Evolutionary conservation across 352 stramenopile genomes (phyloP).

Genomic region (Globisporangium radiosum): DNA sequence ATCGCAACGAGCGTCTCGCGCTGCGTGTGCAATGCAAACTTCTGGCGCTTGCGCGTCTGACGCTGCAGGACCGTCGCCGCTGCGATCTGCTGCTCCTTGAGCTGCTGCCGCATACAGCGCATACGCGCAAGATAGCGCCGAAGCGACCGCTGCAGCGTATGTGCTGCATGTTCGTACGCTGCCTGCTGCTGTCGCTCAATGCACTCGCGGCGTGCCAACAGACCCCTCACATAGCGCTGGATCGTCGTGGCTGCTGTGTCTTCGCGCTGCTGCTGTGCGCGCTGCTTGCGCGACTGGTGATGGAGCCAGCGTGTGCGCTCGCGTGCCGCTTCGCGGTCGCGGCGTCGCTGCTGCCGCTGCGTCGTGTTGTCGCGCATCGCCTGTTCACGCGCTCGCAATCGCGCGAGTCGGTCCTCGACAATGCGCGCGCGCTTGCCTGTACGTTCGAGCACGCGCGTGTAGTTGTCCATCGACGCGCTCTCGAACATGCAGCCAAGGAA

Average conservation of each 20-base stretch:
- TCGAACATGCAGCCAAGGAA: conserved; percentile 66
- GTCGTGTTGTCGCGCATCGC: conserved; percentile 32
- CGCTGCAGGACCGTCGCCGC: conserved; percentile 44
- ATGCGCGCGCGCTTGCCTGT: conserved; percentile 36
- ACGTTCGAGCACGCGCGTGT: conserved; percentile 51
- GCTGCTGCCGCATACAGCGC: conserved; percentile 7
- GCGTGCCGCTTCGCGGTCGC: conserved; percentile 34
- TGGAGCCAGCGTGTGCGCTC: conserved; percentile 43
- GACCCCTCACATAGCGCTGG: conserved; percentile 34
- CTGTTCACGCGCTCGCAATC: conserved; percentile 38
- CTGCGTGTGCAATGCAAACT: conserved; percentile 2
- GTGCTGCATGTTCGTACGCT: conserved; percentile 20
- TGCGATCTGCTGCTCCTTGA: conserved; percentile 24
- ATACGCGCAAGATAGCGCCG: conserved; percentile 24
- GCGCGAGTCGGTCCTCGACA: conserved; percentile 39
- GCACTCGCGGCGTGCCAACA: conserved; percentile 19
- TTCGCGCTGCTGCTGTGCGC: conserved; percentile 37
- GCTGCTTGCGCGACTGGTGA: conserved; percentile 36
- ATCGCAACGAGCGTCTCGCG: neutral
- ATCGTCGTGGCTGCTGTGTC: conserved; percentile 27
- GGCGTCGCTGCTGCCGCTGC: conserved; percentile 25
- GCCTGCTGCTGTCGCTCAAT: conserved; percentile 6
- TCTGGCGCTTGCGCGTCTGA: conserved; percentile 21
- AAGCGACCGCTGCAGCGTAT: conserved; percentile 28
- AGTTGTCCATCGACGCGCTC: conserved; percentile 66